A percentile compares a stretch with the other conserved stretches of the same genome.
phyloP scores from a whole-genome alignment of 331 rosid genomes.

The Pyracantha coccinea region DNA sequence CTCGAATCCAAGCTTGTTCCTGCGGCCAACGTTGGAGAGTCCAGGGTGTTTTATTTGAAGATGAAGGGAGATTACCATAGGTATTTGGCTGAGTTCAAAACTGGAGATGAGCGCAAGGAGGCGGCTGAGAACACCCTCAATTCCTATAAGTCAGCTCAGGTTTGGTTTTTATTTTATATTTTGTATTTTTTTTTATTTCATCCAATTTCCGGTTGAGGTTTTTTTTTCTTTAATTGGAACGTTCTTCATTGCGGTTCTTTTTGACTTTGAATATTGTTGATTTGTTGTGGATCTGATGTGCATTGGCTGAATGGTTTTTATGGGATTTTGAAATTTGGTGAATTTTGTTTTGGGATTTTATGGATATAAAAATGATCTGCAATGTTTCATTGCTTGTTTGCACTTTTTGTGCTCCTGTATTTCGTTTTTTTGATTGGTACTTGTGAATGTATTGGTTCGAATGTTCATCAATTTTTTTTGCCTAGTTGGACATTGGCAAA shows the following conservation, averaged over 20 bases:
- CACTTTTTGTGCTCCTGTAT: background rate
- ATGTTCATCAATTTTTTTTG: background rate
- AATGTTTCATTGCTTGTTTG: background rate
- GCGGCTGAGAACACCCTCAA: slow-evolving; percentile 54
- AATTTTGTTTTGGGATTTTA: background rate
- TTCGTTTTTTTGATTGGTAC: background rate
- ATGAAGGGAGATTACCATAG: slow-evolving; percentile 63
- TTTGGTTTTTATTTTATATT: background rate
- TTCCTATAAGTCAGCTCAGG: slow-evolving; percentile 36
- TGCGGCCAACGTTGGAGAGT: slow-evolving; percentile 37
- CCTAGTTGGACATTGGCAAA: background rate
- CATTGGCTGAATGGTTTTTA: background rate
- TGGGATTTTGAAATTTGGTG: background rate
- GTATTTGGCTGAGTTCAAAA: slow-evolving; percentile 58
- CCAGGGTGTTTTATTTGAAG: slow-evolving; percentile 55
- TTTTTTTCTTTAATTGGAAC: background rate
- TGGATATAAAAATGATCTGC: background rate
- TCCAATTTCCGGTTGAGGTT: background rate
- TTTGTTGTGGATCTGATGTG: background rate
- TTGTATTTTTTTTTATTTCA: background rate
- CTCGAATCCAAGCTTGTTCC: slow-evolving; percentile 57
- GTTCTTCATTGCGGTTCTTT: background rate
- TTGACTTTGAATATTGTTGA: background rate
- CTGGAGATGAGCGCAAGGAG: slow-evolving; percentile 40
- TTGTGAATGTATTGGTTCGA: background rate